These are phyloP conservation scores for Entophlyctis luteolus DNA, from an alignment of 192 early-diverging fungal genomes.

Conservation along the genomic window DNA sequence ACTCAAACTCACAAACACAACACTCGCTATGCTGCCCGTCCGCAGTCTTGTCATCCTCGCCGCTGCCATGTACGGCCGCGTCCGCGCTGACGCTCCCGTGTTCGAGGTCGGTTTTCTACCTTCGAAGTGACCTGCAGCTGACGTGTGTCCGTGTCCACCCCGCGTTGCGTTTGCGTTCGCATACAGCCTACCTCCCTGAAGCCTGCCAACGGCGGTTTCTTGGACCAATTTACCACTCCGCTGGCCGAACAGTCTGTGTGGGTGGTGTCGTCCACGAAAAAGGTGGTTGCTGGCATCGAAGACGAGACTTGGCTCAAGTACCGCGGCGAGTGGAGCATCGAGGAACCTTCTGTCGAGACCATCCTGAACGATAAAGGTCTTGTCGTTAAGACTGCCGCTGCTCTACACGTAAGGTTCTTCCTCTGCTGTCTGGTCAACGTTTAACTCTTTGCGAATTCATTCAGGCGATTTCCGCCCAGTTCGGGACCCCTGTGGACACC, in stretches of 20 bases:
- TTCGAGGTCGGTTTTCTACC: too few relatives aligned
- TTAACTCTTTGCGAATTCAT: neutral
- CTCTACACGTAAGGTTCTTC: constrained; percentile 63
- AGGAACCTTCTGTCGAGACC: constrained; percentile 52
- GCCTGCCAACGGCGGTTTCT: constrained; percentile 64
- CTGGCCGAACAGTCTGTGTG: constrained; percentile 55
- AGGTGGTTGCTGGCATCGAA: constrained; percentile 65
- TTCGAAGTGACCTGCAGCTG: too few relatives aligned
- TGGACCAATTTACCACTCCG: constrained; percentile 67
- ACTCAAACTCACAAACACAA: too few relatives aligned
- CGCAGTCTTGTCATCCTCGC: too few relatives aligned
- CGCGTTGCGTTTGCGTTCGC: too few relatives aligned
- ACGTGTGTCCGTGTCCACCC: too few relatives aligned
- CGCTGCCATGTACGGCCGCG: too few relatives aligned
- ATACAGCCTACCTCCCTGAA: too few relatives aligned
- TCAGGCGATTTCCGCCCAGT: constrained; percentile 71
- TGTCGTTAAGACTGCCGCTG: constrained; percentile 74
- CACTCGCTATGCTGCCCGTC: too few relatives aligned
- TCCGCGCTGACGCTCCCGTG: too few relatives aligned
- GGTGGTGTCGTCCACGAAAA: constrained; percentile 65
- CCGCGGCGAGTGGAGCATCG: constrained; percentile 73
- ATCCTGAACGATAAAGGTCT: constrained; percentile 69
- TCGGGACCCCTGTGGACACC: constrained; percentile 68
- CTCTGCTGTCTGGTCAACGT: neutral
- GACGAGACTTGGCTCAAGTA: constrained; percentile 68